Evolutionary conservation across 768 basidiomycete species (phyloP).

Genomic region (Mycena floridula): DNA sequence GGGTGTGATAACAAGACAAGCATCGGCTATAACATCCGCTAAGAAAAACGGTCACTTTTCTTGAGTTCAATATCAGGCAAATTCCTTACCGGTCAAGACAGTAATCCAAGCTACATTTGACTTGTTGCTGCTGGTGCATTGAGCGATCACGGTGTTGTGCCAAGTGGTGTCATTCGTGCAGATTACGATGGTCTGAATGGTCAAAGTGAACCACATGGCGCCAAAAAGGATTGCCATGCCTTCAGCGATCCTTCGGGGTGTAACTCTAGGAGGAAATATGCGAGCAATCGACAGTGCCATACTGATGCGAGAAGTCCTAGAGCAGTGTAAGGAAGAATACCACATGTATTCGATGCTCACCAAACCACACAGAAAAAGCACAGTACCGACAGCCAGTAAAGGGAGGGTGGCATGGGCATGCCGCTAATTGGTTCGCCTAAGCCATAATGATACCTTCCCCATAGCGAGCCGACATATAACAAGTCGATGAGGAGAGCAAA

Average conservation of each 20-base stretch:
- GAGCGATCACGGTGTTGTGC: background rate
- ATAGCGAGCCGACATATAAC: background rate
- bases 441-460: background rate
- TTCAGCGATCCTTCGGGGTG: background rate
- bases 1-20: too few relatives aligned
- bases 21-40: background rate
- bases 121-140: background rate
- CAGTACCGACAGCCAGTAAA: background rate
- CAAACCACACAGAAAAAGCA: background rate
- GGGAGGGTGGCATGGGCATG: background rate
- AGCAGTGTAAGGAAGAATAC: background rate
- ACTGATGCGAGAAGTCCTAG: background rate
- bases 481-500: background rate
- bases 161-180: background rate
- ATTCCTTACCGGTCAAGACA: background rate
- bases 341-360: background rate
- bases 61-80: background rate
- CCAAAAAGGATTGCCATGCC: background rate
- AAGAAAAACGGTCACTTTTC: too few relatives aligned
- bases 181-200: background rate
- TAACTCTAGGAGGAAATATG: too few relatives aligned
- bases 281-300: background rate
- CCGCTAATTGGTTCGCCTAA: background rate
- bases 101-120: background rate
- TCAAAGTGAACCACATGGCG: background rate